Conservation (phyloP, 495 filamentous ascomycete species). For the Apodospora peruviana region DNA sequence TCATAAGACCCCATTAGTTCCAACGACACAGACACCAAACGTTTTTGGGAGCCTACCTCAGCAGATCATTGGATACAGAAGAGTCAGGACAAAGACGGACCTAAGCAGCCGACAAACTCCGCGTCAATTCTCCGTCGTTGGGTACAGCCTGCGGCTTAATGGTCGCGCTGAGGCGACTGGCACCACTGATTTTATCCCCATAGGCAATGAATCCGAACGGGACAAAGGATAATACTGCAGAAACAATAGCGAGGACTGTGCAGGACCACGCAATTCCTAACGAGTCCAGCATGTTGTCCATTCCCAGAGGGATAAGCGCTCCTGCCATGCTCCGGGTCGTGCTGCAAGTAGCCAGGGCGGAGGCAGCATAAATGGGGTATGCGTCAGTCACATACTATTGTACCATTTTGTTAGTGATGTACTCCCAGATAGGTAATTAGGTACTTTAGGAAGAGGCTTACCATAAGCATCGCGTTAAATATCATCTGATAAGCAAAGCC, state of each 20-base stretch:
- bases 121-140: neutral
- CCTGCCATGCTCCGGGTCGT: slow-evolving; percentile 53
- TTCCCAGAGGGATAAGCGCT: slow-evolving; percentile 43
- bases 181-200: slow-evolving; percentile 16
- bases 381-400: slow-evolving; percentile 59
- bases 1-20: too few relatives aligned
- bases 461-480: slow-evolving; percentile 60
- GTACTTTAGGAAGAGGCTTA: neutral
- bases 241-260: slow-evolving; percentile 20
- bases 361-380: slow-evolving; percentile 62
- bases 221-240: slow-evolving; percentile 16
- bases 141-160: slow-evolving; percentile 3
- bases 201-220: slow-evolving; percentile 23
- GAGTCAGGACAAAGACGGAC: too few relatives aligned
- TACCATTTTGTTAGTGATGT: too few relatives aligned
- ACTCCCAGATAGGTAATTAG: neutral
- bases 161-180: slow-evolving; percentile 12
- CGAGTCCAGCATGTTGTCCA: slow-evolving; percentile 19
- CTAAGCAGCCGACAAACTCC: slow-evolving; percentile 14
- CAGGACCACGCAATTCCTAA: slow-evolving; percentile 23
- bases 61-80: too few relatives aligned
- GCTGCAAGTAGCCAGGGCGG: slow-evolving; percentile 55
- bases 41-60: too few relatives aligned
- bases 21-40: too few relatives aligned
- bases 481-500: slow-evolving; percentile 60